phyloP scores from a whole-genome alignment of 306 rosid species.

The Inga laurina region DNA sequence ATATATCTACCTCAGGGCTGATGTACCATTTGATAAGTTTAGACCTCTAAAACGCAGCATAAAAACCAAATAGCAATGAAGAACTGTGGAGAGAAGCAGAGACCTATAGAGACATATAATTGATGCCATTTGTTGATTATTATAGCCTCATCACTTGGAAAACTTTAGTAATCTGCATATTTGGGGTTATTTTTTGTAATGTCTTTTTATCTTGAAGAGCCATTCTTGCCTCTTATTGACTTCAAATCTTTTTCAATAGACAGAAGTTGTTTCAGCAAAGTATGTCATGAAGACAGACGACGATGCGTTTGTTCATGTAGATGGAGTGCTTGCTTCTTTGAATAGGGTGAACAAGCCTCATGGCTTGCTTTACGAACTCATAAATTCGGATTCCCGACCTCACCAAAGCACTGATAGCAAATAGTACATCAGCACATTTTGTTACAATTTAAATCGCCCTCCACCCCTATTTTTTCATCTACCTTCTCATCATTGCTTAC shows the following conservation, averaged over 20 bases:
- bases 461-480: too few relatives aligned
- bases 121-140: slow-evolving; percentile 99
- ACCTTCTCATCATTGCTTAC: too few relatives aligned
- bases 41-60: slow-evolving; percentile 56
- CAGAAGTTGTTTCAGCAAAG: slow-evolving; percentile 76
- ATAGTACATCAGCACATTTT: slow-evolving; percentile 73
- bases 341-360: slow-evolving; percentile 48
- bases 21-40: too few relatives aligned
- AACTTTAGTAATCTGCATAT: slow-evolving; percentile 90
- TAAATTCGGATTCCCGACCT: slow-evolving; percentile 82
- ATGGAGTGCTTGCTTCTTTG: slow-evolving; percentile 80
- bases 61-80: slow-evolving; percentile 91
- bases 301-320: slow-evolving; percentile 92
- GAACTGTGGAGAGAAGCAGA: slow-evolving; percentile 92
- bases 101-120: slow-evolving; percentile 88
- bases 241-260: slow-evolving; percentile 55
- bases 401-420: slow-evolving; percentile 87
- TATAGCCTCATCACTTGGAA: slow-evolving; percentile 98
- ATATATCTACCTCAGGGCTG: too few relatives aligned
- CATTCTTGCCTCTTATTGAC: slow-evolving; percentile 35
- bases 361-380: slow-evolving; percentile 90
- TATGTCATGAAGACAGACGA: slow-evolving; percentile 68
- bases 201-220: slow-evolving; percentile 28
- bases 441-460: too few relatives aligned
- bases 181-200: slow-evolving; percentile 83